Evolutionary conservation across 1,139 yeast genomes (phyloP).

Genomic region (Debaryomyces udenii): DNA sequence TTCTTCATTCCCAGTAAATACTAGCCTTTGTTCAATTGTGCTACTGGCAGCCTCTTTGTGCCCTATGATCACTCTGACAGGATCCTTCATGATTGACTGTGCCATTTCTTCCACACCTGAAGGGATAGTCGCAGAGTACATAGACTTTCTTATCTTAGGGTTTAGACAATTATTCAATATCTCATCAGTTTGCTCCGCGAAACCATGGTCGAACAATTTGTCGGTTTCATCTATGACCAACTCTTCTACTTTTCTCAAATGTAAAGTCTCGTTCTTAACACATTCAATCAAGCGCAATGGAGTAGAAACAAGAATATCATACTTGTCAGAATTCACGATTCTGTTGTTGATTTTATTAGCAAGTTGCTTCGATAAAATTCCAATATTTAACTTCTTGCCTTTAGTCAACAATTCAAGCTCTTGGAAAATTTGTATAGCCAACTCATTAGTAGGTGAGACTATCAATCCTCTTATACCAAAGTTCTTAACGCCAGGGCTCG

Average conservation of each 20-base stretch:
- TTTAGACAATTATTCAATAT: constrained; percentile 70
- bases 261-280: constrained; percentile 59
- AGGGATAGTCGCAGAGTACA: constrained; percentile 96
- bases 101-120: constrained; percentile 92
- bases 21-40: constrained; percentile 79
- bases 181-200: constrained; percentile 88
- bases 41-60: constrained; percentile 91
- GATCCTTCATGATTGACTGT: constrained; percentile 78
- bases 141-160: constrained; percentile 61
- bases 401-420: constrained; percentile 64
- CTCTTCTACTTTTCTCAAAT: constrained; percentile 67
- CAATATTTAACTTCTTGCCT: constrained; percentile 60
- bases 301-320: constrained; percentile 82
- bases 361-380: constrained; percentile 73
- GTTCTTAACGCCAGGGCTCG: constrained; percentile 27
- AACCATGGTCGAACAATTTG: constrained; percentile 86
- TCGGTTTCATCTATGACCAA: constrained; percentile 95
- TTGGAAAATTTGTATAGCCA: constrained; percentile 81
- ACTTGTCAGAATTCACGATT: constrained; percentile 60
- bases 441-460: constrained; percentile 83
- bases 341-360: constrained; percentile 69
- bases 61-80: constrained; percentile 86
- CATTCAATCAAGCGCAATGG: constrained; percentile 87
- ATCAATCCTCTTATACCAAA: constrained; percentile 73
- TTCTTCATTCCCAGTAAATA: constrained; percentile 90